Evolutionary conservation across 139 green algal genomes (phyloP).

Genomic region (Asterochloris erici): DNA sequence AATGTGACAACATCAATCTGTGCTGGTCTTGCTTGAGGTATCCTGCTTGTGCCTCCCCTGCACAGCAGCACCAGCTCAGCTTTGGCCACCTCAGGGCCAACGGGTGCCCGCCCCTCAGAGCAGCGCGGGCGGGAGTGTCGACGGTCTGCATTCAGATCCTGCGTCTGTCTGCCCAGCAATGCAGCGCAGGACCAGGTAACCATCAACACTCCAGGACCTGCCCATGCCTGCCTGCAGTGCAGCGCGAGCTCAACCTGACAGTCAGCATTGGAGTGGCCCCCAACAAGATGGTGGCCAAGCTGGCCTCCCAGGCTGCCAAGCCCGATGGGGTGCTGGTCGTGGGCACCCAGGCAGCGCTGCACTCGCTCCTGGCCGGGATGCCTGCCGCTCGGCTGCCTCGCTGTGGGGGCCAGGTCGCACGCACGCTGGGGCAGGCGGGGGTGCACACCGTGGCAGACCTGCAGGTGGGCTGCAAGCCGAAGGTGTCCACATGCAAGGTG

Average conservation of each 20-base stretch:
- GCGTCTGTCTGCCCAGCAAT: no score
- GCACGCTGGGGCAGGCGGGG: constrained; percentile 21
- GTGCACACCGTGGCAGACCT: constrained; percentile 29
- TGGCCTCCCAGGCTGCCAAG: constrained; percentile 57
- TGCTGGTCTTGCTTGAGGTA: no score
- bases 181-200: no score
- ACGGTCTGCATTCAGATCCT: no score
- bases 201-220: no score
- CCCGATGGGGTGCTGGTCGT: constrained; percentile 51
- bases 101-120: no score
- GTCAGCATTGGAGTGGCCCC: constrained; percentile 55
- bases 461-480: constrained; percentile 1
- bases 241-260: constrained; percentile 32
- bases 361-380: constrained; percentile 21
- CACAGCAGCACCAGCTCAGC: no score
- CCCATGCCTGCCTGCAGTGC: constrained; percentile 11
- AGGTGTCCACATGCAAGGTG: background rate
- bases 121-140: no score
- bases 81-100: no score
- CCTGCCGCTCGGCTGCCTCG: constrained; percentile 40
- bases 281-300: constrained; percentile 74
- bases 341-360: constrained; percentile 10
- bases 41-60: no score
- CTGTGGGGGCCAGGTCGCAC: constrained; percentile 35
- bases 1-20: no score